Evolutionary conservation across 116 monocot genomes (phyloP), one percentile per base, ranked within the genome.

Genomic region (Zostera marina): DNA sequence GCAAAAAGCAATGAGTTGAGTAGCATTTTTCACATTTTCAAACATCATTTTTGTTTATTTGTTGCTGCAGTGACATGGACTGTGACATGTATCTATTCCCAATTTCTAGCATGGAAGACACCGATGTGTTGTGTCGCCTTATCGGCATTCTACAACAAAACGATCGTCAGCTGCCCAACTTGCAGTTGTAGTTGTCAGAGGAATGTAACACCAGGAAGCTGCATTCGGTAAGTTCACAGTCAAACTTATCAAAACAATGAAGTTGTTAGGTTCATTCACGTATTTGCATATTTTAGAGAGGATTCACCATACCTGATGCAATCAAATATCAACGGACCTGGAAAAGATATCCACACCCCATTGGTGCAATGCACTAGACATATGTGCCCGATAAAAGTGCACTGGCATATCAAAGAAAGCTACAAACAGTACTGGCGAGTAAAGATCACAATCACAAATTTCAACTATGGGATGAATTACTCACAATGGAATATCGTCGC

Each of bases 371-470:
- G 77, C 26, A 73, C 77, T 0, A 24, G 32, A 8, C 72, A 77
- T 57, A 77, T 77, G 77, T 77, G 72, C 40, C 68, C 79, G 0
- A 45, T 79, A n/a, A 43, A 65, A 10, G 68, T 74, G 1, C 79
- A 79, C 44, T 79, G 75, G 79, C 79, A 79, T 47, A 65, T 79
- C 16, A 71, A 72, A 47, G 44, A 70, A 23, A 79, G 64, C 41
- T 79, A 79, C 75, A 79, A 65, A 44, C 61, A 71, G 12, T 59
- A 71, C 41, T 74, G 74, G 75, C 63, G 79, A 10, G 72, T 75
- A 22, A 79, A 79, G 65, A 62, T 79, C 26, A 68, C 79, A 13
- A 52, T 79, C 22, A 74, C 74, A 4, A 79, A 75, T 46, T 75
- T 74, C 71, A 66, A 72, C 40, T 68, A 62, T 45, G 43, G 45